Conservation (phyloP, 1,284 basidiomycete species). For the Golubevia sp. region DNA sequence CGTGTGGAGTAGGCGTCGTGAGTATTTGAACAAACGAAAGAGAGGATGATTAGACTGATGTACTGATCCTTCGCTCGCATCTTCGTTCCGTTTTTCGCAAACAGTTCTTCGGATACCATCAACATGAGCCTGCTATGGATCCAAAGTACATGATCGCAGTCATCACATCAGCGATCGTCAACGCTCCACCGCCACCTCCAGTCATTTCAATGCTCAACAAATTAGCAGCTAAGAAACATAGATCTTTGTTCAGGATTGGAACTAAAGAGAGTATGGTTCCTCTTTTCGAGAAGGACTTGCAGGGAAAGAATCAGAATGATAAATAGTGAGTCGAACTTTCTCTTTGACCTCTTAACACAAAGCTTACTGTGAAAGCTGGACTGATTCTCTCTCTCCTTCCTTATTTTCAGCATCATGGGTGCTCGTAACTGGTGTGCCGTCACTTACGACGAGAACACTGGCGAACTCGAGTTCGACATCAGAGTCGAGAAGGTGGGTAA, state of each 20-base stretch:
- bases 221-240: constrained; percentile 50
- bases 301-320: constrained; percentile 41
- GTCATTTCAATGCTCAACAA: constrained; percentile 54
- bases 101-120: constrained; percentile 18
- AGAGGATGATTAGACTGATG: not conserved
- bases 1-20: constrained; percentile 37
- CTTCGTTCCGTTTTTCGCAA: not conserved
- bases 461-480: constrained; percentile 50
- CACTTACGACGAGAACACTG: constrained; percentile 17
- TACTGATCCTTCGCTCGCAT: constrained; percentile 19
- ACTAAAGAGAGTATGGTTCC: constrained; percentile 57
- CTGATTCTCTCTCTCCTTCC: not conserved
- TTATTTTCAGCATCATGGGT: constrained; percentile 33
- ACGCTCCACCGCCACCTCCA: constrained; percentile 50
- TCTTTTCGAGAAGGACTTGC: constrained; percentile 44
- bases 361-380: no score
- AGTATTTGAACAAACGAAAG: not conserved
- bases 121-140: constrained; percentile 42
- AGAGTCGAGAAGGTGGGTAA: constrained; percentile 28
- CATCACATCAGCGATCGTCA: constrained; percentile 40
- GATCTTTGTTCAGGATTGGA: constrained; percentile 39
- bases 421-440: constrained; percentile 57
- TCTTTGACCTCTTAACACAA: not conserved
- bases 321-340: constrained; percentile 24
- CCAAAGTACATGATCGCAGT: constrained; percentile 53